These are phyloP conservation scores for Botryotinia narcissicola DNA, from an alignment of 2,329 filamentous ascomycete genomes.

Conservation along the genomic window DNA sequence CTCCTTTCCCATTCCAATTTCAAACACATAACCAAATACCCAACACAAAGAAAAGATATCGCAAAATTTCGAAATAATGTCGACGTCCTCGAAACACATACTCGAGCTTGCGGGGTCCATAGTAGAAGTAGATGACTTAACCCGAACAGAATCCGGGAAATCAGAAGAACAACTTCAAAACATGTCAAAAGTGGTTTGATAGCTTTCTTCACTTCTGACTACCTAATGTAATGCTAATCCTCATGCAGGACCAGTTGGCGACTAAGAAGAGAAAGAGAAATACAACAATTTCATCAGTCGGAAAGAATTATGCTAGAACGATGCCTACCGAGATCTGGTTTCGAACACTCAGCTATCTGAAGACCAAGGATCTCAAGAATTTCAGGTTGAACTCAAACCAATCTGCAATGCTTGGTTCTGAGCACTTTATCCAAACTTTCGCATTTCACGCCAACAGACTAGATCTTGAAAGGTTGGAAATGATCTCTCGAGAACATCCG, in stretches of 20 bases:
- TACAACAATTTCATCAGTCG: too few relatives aligned
- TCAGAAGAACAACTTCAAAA: background rate
- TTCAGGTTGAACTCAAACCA: background rate
- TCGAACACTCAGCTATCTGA: background rate
- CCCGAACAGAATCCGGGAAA: too few relatives aligned
- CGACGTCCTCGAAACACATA: background rate
- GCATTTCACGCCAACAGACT: background rate
- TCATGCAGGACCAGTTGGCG: background rate
- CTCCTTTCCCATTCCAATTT: background rate
- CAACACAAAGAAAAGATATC: background rate
- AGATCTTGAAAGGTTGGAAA: background rate
- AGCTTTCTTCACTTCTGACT: background rate
- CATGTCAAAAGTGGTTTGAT: background rate
- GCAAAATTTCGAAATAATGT: background rate
- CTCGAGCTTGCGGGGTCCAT: too few relatives aligned
- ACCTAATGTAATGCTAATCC: background rate
- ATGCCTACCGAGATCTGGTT: background rate
- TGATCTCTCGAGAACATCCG: background rate
- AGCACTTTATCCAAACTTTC: background rate
- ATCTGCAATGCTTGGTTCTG: background rate
- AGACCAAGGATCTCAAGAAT: background rate
- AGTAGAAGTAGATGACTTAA: background rate
- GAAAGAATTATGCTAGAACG: too few relatives aligned
- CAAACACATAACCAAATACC: too few relatives aligned
- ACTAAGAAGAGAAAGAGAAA: too few relatives aligned